Evolutionary conservation across 768 basidiomycete species (phyloP).

Genomic region (Russula olivacea): DNA sequence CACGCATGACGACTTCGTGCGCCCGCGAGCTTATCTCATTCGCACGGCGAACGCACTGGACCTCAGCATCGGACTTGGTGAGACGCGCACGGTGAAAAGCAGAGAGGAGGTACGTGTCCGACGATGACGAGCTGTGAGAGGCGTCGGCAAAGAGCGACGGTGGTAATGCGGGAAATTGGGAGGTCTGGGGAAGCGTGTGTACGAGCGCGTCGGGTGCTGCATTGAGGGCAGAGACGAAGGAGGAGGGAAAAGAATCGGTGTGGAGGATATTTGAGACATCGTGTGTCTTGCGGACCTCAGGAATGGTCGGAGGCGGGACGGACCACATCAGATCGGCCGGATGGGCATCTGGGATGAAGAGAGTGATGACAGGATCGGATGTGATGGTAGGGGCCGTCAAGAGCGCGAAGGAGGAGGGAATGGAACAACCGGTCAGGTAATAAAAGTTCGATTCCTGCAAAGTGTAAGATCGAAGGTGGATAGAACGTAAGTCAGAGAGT

Average conservation of each 20-base stretch:
- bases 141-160: slow-evolving; percentile 32
- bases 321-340: slow-evolving; percentile 83
- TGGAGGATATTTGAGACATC: slow-evolving; percentile 59
- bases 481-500: slow-evolving; percentile 27
- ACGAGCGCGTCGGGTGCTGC: slow-evolving; percentile 51
- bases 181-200: slow-evolving; percentile 55
- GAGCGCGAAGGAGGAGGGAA: slow-evolving; percentile 66
- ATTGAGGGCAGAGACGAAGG: slow-evolving; percentile 44
- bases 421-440: slow-evolving; percentile 75
- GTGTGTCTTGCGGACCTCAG: slow-evolving; percentile 48
- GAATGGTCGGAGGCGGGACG: slow-evolving; percentile 67
- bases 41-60: slow-evolving; percentile 68
- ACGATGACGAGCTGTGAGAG: slow-evolving; percentile 36
- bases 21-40: slow-evolving; percentile 85
- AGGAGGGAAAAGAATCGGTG: slow-evolving; percentile 39
- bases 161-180: slow-evolving; percentile 49
- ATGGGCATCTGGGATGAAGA: slow-evolving; percentile 77
- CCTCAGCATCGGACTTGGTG: slow-evolving; percentile 69
- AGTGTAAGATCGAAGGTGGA: neutral
- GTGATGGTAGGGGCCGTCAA: slow-evolving; percentile 49
- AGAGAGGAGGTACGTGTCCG: slow-evolving; percentile 59
- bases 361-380: slow-evolving; percentile 40
- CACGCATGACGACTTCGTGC: slow-evolving; percentile 88
- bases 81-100: slow-evolving; percentile 81
- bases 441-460: slow-evolving; percentile 77